A percentile compares a stretch with the other conserved stretches of the same genome.
Evolutionary conservation across 768 basidiomycete genomes (phyloP).

Genomic region (Leucosporidium yakuticum): DNA sequence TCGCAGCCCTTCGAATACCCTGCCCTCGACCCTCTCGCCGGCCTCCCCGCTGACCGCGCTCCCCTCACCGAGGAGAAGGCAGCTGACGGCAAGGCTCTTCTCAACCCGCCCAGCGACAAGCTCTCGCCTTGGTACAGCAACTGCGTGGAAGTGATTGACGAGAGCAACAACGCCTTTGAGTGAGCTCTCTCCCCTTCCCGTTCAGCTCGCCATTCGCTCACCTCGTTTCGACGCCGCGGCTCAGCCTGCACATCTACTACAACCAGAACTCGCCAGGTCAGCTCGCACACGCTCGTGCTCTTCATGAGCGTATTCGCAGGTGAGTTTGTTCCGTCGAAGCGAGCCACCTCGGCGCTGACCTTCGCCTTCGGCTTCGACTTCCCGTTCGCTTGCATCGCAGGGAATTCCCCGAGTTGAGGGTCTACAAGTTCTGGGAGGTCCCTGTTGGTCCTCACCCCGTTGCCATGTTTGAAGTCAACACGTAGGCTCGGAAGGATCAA

Average conservation of each 20-base stretch:
- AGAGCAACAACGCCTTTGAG: constrained; percentile 26
- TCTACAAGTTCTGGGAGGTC: constrained; percentile 30
- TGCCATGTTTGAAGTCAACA: constrained; percentile 26
- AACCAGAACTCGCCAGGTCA: constrained; percentile 9
- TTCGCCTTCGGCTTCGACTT: too few relatives aligned
- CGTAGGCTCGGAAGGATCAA: neutral
- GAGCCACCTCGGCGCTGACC: too few relatives aligned
- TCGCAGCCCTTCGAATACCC: neutral
- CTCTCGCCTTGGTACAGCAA: constrained; percentile 15
- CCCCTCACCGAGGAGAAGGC: constrained; percentile 7
- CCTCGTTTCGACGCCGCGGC: neutral
- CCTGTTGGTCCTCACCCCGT: constrained; percentile 30
- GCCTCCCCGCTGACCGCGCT: neutral
- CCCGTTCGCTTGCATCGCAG: neutral
- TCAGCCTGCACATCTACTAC: constrained; percentile 15
- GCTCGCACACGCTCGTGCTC: constrained; percentile 19
- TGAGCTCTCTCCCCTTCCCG: neutral
- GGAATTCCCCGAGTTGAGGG: constrained; percentile 34
- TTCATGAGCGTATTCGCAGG: constrained; percentile 31
- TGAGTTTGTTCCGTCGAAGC: too few relatives aligned
- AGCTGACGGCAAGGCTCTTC: constrained; percentile 21
- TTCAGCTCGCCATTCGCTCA: too few relatives aligned
- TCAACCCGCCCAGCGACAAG: constrained; percentile 4
- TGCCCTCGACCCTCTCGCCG: constrained; percentile 1
- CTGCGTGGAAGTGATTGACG: constrained; percentile 22